Percentiles rank a stretch among this genome's conserved stretches.
Conservation (phyloP, 306 rosid genomes). For the Casuarina cunninghamiana region DNA sequence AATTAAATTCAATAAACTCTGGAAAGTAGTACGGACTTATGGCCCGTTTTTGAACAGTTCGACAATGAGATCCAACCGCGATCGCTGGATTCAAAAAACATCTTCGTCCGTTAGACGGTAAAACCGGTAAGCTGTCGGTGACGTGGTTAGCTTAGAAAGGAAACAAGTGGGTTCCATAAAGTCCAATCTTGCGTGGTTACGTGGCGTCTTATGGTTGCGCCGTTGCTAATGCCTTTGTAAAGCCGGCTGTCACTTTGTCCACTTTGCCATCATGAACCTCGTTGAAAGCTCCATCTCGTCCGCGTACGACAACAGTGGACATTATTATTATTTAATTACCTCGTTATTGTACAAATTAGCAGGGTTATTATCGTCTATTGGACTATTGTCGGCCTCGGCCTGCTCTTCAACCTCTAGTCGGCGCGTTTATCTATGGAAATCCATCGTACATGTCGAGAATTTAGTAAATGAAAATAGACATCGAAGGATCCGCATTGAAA, state of each 20-base stretch:
- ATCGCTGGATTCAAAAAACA: too few relatives aligned
- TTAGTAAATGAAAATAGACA: too few relatives aligned
- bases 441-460: too few relatives aligned
- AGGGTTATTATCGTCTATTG: conserved; percentile 7
- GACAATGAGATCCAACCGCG: too few relatives aligned
- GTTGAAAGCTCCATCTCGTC: conserved; percentile 16
- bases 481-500: too few relatives aligned
- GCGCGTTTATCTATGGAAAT: not conserved
- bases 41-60: too few relatives aligned
- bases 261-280: not conserved
- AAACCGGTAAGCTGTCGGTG: too few relatives aligned
- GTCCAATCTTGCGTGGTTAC: not conserved
- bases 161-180: not conserved
- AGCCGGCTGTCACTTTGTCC: conserved; percentile 9
- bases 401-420: not conserved
- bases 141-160: too few relatives aligned
- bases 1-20: too few relatives aligned
- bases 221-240: not conserved
- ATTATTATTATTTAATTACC: not conserved
- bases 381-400: not conserved
- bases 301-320: conserved; percentile 2
- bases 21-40: too few relatives aligned
- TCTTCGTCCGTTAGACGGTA: too few relatives aligned
- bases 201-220: conserved; percentile 4
- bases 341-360: not conserved